Conservation (phyloP, 495 filamentous ascomycete species). For the Podospora conica region DNA sequence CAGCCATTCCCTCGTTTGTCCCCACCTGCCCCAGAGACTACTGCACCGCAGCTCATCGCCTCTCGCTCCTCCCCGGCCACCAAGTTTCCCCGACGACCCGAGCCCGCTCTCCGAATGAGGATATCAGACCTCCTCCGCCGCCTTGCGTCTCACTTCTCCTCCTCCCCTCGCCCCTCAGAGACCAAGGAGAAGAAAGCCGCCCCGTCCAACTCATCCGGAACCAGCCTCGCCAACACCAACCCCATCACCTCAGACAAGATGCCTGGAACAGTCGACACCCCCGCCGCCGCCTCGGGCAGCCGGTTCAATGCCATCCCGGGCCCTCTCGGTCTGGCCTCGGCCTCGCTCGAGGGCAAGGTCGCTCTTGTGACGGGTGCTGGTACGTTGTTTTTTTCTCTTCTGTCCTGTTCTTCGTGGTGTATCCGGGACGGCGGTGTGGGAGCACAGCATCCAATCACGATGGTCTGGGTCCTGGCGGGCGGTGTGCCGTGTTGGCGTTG, state of each 20-base stretch:
- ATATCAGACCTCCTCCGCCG: conserved; percentile 22
- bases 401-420: conserved; percentile 2
- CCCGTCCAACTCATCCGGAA: conserved; percentile 12
- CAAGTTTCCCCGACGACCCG: conserved; percentile 4
- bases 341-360: conserved; percentile 47
- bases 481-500: no score
- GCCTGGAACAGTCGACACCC: conserved; percentile 28
- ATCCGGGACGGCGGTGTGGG: not conserved
- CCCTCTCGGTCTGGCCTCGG: conserved; percentile 42
- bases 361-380: conserved; percentile 44
- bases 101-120: conserved; percentile 13
- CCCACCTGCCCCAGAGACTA: not conserved
- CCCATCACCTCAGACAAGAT: conserved; percentile 25
- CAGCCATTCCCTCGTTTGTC: not conserved
- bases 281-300: conserved; percentile 11
- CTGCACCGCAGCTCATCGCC: not conserved
- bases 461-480: not conserved
- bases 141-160: conserved; percentile 25
- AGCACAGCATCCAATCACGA: not conserved
- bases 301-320: conserved; percentile 44
- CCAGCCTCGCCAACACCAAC: conserved; percentile 11
- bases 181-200: conserved; percentile 15
- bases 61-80: not conserved
- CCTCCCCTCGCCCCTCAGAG: conserved; percentile 14
- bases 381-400: conserved; percentile 18